A percentile compares a stretch with the other conserved stretches of the same genome.
Evolutionary conservation across 352 stramenopile genomes (phyloP).

Genomic region (Pseudoperonospora humuli): DNA sequence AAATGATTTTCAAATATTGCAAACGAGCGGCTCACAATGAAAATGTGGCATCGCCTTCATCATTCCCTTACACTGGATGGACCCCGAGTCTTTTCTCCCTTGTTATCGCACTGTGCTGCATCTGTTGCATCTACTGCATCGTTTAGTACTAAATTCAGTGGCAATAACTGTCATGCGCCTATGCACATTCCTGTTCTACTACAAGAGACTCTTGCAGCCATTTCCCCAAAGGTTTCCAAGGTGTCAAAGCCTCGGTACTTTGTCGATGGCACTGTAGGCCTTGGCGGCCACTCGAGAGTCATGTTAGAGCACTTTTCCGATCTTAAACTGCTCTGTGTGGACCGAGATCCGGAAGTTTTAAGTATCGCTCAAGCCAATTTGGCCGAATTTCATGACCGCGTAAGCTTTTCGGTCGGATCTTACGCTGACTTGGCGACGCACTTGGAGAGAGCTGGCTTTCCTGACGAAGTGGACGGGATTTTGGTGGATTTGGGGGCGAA

Average conservation of each 20-base stretch:
- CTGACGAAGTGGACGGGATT: constrained; percentile 48
- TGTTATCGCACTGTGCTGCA: neutral
- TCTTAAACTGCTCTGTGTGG: constrained; percentile 65
- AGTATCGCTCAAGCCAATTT: constrained; percentile 46
- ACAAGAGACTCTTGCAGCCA: constrained; percentile 37
- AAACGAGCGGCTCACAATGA: constrained; percentile 2
- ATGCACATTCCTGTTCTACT: constrained; percentile 57
- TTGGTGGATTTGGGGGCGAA: constrained; percentile 77
- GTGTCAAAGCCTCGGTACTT: constrained; percentile 29
- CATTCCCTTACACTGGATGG: neutral
- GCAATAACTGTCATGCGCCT: constrained; percentile 3
- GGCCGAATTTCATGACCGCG: constrained; percentile 33
- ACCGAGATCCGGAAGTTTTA: constrained; percentile 70
- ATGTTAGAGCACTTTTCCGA: constrained; percentile 40
- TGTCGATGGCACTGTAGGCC: constrained; percentile 67
- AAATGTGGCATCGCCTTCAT: constrained; percentile 6
- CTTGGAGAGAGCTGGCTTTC: constrained; percentile 35
- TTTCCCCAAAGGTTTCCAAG: constrained; percentile 15
- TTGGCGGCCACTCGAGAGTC: constrained; percentile 58
- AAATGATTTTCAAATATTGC: no score
- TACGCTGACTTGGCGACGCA: constrained; percentile 45
- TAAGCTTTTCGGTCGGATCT: constrained; percentile 51
- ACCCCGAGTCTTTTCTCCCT: neutral
- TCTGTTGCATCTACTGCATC: constrained; percentile 1
- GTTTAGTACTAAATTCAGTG: neutral